Evolutionary conservation across 1,284 basidiomycete genomes (phyloP).

Genomic region (Gymnopus androsaceus): DNA sequence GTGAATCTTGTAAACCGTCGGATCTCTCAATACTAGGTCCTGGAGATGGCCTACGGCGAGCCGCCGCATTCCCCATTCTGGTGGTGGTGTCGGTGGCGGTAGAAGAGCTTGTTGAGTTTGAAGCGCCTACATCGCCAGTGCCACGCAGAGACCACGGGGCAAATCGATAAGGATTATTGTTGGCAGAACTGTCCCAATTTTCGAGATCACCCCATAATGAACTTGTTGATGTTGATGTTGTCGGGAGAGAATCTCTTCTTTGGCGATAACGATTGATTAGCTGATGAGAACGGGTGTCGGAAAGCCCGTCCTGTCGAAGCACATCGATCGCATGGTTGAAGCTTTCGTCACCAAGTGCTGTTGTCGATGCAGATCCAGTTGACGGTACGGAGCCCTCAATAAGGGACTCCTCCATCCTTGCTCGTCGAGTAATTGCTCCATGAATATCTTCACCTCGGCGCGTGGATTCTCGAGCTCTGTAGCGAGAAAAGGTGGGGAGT

Average conservation of each 20-base stretch:
- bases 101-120: neutral
- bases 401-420: constrained; percentile 8
- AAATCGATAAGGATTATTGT: neutral
- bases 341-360: constrained; percentile 14
- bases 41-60: constrained; percentile 9
- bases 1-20: constrained; percentile 5
- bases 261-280: constrained; percentile 22
- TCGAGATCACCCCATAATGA: constrained; percentile 13
- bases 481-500: neutral
- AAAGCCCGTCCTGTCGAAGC: constrained; percentile 25
- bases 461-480: neutral
- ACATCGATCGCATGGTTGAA: constrained; percentile 23
- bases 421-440: constrained; percentile 7
- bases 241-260: constrained; percentile 12
- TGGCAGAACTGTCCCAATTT: neutral
- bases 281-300: constrained; percentile 22
- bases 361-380: neutral
- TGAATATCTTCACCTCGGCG: constrained; percentile 13
- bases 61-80: constrained; percentile 4
- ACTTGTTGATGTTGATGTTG: neutral
- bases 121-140: neutral
- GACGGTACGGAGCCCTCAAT: constrained; percentile 1
- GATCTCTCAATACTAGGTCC: constrained; percentile 1
- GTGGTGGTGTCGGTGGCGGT: neutral
- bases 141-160: constrained; percentile 4